Percentiles rank a stretch among this genome's conserved stretches.
Conservation (phyloP, 208 protist species). For the Leishmania amazonensis region DNA sequence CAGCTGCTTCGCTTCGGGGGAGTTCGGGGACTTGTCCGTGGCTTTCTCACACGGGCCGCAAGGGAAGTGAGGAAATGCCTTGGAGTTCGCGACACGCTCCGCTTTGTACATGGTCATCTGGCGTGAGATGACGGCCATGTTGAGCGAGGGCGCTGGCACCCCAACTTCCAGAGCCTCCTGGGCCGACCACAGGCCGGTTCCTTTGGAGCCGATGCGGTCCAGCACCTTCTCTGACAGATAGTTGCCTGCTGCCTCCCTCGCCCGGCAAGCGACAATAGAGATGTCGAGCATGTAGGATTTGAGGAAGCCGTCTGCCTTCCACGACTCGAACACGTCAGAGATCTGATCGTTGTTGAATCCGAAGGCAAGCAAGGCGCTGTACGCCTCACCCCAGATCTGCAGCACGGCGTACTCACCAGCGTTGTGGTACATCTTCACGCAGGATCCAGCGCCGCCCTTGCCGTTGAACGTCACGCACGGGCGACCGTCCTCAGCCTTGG, state of each 20-base stretch:
- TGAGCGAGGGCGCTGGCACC: conserved; percentile 91
- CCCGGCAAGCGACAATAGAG: conserved; percentile 93
- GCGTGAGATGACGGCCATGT: conserved; percentile 94
- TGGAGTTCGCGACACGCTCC: conserved; percentile 87
- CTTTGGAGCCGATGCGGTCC: conserved; percentile 97
- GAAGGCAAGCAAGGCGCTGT: conserved; percentile 91
- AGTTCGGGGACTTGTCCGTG: conserved; percentile 59
- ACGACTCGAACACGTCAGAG: conserved; percentile 91
- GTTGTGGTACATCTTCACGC: conserved; percentile 99
- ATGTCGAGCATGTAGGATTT: conserved; percentile 99
- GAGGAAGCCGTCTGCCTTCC: conserved; percentile 94
- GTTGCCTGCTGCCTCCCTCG: conserved; percentile 85
- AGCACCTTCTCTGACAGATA: conserved; percentile 96
- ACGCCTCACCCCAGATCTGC: conserved; percentile 97
- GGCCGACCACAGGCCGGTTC: conserved; percentile 97
- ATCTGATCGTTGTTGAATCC: conserved; percentile 94
- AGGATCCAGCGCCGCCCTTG: conserved; percentile 96
- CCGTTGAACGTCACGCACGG: conserved; percentile 97
- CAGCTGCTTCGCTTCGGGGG: conserved; percentile 68
- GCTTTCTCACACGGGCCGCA: conserved; percentile 12
- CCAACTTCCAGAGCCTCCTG: conserved; percentile 94
- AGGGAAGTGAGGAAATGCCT: conserved; percentile 37
- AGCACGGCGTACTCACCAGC: conserved; percentile 99
- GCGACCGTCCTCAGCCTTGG: conserved; percentile 94
- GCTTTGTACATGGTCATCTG: conserved; percentile 93